Evolutionary conservation across 768 basidiomycete genomes (phyloP).

Genomic region (Dacryopinax primogenitus): DNA sequence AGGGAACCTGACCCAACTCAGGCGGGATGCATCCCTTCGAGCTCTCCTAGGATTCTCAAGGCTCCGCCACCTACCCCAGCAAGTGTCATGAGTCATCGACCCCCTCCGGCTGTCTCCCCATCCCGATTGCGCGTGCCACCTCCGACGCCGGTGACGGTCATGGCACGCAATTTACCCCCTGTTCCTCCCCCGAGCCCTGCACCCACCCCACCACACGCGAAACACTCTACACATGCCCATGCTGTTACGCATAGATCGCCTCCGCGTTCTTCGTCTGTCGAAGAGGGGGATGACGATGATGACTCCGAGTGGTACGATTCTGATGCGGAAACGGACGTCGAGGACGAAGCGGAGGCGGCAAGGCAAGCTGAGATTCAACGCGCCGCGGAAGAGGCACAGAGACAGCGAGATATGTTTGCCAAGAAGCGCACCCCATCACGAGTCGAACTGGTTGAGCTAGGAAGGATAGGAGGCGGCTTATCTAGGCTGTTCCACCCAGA

Average conservation of each 20-base stretch:
- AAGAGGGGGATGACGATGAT: neutral
- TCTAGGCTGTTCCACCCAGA: conserved; percentile 62
- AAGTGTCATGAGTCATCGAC: neutral
- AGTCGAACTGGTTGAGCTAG: conserved; percentile 36
- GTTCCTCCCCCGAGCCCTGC: neutral
- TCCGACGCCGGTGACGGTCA: neutral
- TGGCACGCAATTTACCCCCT: neutral
- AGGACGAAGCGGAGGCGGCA: conserved; percentile 3
- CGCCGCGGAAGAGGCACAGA: conserved; percentile 50
- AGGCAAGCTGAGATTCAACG: neutral
- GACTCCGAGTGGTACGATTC: conserved; percentile 5
- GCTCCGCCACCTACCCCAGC: neutral
- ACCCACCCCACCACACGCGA: neutral
- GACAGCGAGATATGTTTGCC: conserved; percentile 48
- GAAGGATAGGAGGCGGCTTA: conserved; percentile 41
- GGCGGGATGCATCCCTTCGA: neutral
- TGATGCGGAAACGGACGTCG: neutral
- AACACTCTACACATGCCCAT: neutral
- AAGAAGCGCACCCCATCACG: conserved; percentile 18
- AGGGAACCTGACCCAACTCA: neutral
- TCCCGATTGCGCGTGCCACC: neutral
- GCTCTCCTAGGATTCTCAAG: neutral
- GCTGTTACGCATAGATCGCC: neutral
- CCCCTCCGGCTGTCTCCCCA: neutral
- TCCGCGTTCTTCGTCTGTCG: neutral